Percentiles rank a stretch among this genome's conserved stretches.
Conservation (phyloP, 805 yeast genomes). For the Ogataea ramenticola region DNA sequence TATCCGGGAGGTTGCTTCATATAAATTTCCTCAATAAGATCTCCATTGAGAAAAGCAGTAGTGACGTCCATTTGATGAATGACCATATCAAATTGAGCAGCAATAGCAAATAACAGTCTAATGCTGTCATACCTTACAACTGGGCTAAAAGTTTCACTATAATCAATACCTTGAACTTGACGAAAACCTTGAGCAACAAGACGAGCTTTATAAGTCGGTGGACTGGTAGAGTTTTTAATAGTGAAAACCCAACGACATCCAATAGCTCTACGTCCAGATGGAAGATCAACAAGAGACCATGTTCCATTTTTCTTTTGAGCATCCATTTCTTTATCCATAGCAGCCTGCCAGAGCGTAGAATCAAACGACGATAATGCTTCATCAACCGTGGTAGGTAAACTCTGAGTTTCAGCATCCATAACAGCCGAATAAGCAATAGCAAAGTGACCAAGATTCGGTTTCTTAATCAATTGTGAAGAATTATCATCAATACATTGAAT, state of each 20-base stretch:
- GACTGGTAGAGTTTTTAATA: too few species aligned
- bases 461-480: too few species aligned
- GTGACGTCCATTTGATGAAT: slow-evolving; percentile 12
- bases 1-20: slow-evolving; percentile 2
- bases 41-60: slow-evolving; percentile 9
- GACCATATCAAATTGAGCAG: slow-evolving; percentile 2
- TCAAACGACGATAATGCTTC: too few species aligned
- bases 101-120: slow-evolving; percentile 2
- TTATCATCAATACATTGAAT: too few species aligned
- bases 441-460: too few species aligned
- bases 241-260: too few species aligned
- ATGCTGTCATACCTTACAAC: slow-evolving; percentile 3
- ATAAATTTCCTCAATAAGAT: slow-evolving; percentile 5
- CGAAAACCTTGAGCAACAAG: slow-evolving; percentile 6
- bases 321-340: too few species aligned
- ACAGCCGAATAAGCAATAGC: neutral
- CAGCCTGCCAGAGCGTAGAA: too few species aligned
- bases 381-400: neutral
- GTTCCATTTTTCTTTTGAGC: too few species aligned
- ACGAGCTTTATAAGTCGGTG: too few species aligned
- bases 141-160: slow-evolving; percentile 4
- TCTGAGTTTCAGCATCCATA: neutral
- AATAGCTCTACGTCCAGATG: too few species aligned
- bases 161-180: slow-evolving; percentile 3
- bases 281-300: too few species aligned